Evolutionary conservation across 805 yeast species (phyloP).

Genomic region (Torulaspora franciscae): DNA sequence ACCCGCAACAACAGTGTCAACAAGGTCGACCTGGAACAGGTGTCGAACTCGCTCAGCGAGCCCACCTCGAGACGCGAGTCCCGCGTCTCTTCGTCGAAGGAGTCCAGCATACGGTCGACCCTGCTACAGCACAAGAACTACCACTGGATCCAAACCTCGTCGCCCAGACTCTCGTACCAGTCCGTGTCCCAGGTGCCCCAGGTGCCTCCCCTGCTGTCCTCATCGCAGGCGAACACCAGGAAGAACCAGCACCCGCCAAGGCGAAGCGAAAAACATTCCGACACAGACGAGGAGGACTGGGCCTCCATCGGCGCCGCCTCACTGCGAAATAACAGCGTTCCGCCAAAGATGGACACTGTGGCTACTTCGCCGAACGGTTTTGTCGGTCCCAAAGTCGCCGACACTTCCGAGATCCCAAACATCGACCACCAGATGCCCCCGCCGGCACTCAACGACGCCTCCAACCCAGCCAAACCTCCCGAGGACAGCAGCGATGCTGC

Average conservation of each 20-base stretch:
- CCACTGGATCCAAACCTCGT: slow-evolving; percentile 15
- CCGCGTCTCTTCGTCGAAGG: slow-evolving; percentile 36
- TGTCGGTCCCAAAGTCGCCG: slow-evolving; percentile 13
- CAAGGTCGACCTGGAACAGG: slow-evolving; percentile 15
- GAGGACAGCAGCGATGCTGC: slow-evolving; percentile 30
- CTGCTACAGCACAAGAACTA: slow-evolving; percentile 19
- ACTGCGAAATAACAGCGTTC: slow-evolving; percentile 39
- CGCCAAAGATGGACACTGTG: slow-evolving; percentile 16
- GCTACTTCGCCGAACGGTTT: slow-evolving; percentile 19
- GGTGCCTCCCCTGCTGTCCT: slow-evolving; percentile 7
- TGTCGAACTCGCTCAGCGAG: slow-evolving; percentile 17
- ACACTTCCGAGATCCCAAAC: slow-evolving; percentile 9
- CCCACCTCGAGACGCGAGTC: slow-evolving; percentile 35
- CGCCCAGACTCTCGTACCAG: slow-evolving; percentile 12
- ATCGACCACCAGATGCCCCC: slow-evolving; percentile 12
- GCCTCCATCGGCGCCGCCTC: slow-evolving; percentile 77
- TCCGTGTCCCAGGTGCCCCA: slow-evolving; percentile 1
- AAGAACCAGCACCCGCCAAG: slow-evolving; percentile 13
- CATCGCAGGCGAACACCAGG: slow-evolving; percentile 4
- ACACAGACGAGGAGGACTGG: slow-evolving; percentile 98
- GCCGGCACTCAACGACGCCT: slow-evolving; percentile 5
- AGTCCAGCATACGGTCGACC: slow-evolving; percentile 32
- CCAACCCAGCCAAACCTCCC: slow-evolving; percentile 6
- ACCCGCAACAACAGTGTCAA: slow-evolving; percentile 13
- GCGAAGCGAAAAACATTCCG: slow-evolving; percentile 39